Conservation (phyloP, 2,329 filamentous ascomycete species). For the Ustilaginoidea virens region DNA sequence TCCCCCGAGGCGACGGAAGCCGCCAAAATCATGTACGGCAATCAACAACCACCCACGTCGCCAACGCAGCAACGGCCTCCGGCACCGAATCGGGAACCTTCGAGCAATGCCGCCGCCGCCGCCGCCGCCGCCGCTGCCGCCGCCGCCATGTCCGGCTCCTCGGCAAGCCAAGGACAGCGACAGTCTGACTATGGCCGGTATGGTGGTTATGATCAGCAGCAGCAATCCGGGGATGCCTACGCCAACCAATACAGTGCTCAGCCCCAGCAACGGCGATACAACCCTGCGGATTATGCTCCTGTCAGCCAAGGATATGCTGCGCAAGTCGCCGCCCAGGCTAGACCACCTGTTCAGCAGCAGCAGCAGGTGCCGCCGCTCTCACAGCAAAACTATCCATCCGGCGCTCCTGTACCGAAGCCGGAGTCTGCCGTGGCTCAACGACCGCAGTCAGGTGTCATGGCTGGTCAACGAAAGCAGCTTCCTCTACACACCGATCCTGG, state of each 20-base stretch:
- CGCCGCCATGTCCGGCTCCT: conserved; percentile 37
- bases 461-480: conserved; percentile 37
- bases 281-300: conserved; percentile 61
- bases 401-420: conserved; percentile 21
- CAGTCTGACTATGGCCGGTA: conserved; percentile 20
- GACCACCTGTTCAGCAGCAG: conserved; percentile 13
- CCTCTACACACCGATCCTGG: conserved; percentile 58
- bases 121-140: conserved; percentile 44
- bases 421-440: conserved; percentile 17
- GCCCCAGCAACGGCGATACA: conserved; percentile 46
- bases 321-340: conserved; percentile 16
- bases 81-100: conserved; percentile 38
- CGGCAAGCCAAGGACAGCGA: conserved; percentile 18
- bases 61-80: conserved; percentile 32
- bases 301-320: conserved; percentile 31
- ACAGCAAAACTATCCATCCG: conserved; percentile 22
- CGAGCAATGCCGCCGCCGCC: conserved; percentile 39
- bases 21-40: conserved; percentile 46
- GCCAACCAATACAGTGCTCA: conserved; percentile 16
- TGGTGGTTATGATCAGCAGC: conserved; percentile 16
- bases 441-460: conserved; percentile 14
- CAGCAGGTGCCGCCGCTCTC: conserved; percentile 18
- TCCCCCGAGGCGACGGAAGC: conserved; percentile 40
- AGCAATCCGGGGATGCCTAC: conserved; percentile 22
- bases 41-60: conserved; percentile 35